Evolutionary conservation across 352 stramenopile species (phyloP), one percentile per base, ranked within the genome.

Genomic region (Pythium plurisporium): DNA sequence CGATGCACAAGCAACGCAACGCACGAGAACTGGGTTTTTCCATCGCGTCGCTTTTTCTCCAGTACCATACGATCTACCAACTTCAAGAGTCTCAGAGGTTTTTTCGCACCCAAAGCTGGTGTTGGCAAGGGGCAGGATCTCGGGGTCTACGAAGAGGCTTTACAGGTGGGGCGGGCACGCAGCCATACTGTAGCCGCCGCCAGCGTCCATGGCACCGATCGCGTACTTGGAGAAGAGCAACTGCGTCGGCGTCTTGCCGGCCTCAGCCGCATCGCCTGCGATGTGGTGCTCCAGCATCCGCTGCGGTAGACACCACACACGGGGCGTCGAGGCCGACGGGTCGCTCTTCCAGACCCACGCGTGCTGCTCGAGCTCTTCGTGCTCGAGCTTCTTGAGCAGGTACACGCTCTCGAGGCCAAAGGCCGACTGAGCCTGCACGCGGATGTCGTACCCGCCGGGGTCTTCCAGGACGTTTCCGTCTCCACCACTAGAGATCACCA

Each of bases 171-270:
- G 56, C 8, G 56, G 56, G 26, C 27, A 41, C 11, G 47, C 38
- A 10, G 56, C 56, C 56, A 78, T 76, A 33, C 62, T 68, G 46
- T 72, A 74, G 20, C 59, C 65, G 11, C 78, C 78, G 12, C 70
- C 72, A 11, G 46, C 67, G 38, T 85, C 67, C n/a, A 85, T 64
- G n/a, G 73, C 75, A 15, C 78, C 72, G 23, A 88, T 60, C 29
- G 79, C 52, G 50, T 82, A 81, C 14, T 77, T 55, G 3, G 58
- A 49, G 52, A 77, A 72, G 27, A 86, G 47, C 6, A 52, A 43
- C 23, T 70, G 48, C 26, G 25, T 31, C 12, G 54, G 44, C 33
- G 43, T 66, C 37, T 56, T 34, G 23, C 44, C 55, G 10, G 74
- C 44, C 3, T 50, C 7, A 30, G 46, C 52, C 15, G 33, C 14